These are phyloP conservation scores for Spencermartinsiella ligniputridi DNA, from an alignment of 1,139 yeast genomes.

Conservation along the genomic window DNA sequence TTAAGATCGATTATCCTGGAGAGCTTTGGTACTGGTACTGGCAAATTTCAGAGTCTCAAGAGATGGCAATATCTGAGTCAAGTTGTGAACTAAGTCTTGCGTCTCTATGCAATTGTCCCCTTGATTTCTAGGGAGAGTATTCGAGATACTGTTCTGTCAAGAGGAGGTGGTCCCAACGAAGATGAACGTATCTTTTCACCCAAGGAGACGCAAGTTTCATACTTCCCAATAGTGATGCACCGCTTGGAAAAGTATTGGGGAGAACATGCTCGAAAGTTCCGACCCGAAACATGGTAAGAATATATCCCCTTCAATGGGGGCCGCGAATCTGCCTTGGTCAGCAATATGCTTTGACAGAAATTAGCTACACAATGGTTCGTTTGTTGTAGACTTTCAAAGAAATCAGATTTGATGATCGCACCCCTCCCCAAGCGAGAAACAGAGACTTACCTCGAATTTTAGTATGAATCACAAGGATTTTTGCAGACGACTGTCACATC, in stretches of 20 bases:
- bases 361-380: constrained; percentile 44
- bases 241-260: constrained; percentile 45
- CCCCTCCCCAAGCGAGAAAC: no score
- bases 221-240: constrained; percentile 46
- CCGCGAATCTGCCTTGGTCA: constrained; percentile 58
- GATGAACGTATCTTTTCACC: constrained; percentile 41
- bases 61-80: constrained; percentile 45
- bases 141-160: constrained; percentile 46
- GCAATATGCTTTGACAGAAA: constrained; percentile 56
- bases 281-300: constrained; percentile 49
- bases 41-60: constrained; percentile 47
- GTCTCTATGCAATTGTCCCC: constrained; percentile 56
- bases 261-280: constrained; percentile 43
- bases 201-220: constrained; percentile 46
- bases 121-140: constrained; percentile 45
- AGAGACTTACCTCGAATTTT: no score
- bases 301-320: constrained; percentile 50
- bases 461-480: no score
- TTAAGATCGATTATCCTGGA: constrained; percentile 39
- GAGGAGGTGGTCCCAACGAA: constrained; percentile 49
- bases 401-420: no score
- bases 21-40: constrained; percentile 24
- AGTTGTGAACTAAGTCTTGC: constrained; percentile 47
- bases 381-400: constrained; percentile 36
- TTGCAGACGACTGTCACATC: no score